A percentile compares a stretch with the other conserved stretches of the same genome.
Conservation (phyloP, 306 rosid genomes). For the Dalbergia cultrata region DNA sequence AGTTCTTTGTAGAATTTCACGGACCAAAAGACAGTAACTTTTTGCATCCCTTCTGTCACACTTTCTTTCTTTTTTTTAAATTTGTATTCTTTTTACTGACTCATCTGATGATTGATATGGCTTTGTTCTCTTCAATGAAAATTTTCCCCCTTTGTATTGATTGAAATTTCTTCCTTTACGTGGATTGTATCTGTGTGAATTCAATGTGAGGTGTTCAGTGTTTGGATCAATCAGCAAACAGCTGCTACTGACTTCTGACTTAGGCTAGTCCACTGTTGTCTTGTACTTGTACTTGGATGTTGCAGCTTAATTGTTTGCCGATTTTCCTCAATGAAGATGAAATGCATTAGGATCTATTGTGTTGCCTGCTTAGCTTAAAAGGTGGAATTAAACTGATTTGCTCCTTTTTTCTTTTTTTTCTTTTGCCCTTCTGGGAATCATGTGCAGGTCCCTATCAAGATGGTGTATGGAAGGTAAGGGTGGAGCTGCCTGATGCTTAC, state of each 20-base stretch:
- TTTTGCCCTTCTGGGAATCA: constrained; percentile 30
- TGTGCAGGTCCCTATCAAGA: constrained; percentile 80
- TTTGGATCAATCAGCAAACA: constrained; percentile 42
- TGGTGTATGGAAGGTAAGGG: constrained; percentile 89
- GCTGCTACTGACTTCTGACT: constrained; percentile 39
- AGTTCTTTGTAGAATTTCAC: constrained; percentile 78
- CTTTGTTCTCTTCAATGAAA: not conserved
- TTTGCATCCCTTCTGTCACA: constrained; percentile 37
- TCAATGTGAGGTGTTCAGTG: constrained; percentile 22
- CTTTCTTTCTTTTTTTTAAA: not conserved
- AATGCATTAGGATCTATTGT: constrained; percentile 41
- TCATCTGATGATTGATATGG: not conserved
- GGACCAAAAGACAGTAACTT: constrained; percentile 85
- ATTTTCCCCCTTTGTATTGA: not conserved
- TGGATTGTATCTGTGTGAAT: constrained; percentile 31
- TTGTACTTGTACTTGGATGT: constrained; percentile 40
- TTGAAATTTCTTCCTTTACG: constrained; percentile 23
- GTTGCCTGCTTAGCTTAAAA: constrained; percentile 11
- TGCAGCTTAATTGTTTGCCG: constrained; percentile 41
- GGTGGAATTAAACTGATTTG: constrained; percentile 22
- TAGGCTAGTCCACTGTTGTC: constrained; percentile 9
- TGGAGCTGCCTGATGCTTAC: constrained; percentile 90
- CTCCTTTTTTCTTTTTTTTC: not conserved
- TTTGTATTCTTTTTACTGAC: not conserved
- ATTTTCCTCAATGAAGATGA: constrained; percentile 40